Conservation (phyloP, 1,284 basidiomycete genomes). For the Termitomyces sp. region DNA sequence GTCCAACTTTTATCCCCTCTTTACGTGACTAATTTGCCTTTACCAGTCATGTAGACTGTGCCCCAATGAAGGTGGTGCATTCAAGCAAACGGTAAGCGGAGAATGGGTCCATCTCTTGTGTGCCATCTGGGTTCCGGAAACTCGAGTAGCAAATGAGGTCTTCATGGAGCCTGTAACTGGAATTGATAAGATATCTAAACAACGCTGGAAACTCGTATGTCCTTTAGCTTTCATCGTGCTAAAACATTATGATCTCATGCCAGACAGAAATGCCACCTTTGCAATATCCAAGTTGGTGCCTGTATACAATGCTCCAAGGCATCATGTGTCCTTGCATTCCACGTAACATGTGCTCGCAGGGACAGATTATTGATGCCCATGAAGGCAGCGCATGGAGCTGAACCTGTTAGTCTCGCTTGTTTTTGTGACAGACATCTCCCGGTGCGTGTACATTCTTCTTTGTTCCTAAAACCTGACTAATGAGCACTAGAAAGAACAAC, state of each 20-base stretch:
- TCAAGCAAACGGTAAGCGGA: slow-evolving; percentile 93
- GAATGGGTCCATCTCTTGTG: slow-evolving; percentile 97
- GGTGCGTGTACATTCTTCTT: slow-evolving; percentile 41
- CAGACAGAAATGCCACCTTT: slow-evolving; percentile 78
- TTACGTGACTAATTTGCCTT: slow-evolving; percentile 2
- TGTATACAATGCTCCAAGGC: slow-evolving; percentile 87
- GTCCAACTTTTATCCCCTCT: neutral
- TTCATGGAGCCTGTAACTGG: slow-evolving; percentile 99
- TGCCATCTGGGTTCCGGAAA: slow-evolving; percentile 98
- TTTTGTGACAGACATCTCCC: slow-evolving; percentile 90
- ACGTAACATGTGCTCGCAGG: slow-evolving; percentile 90
- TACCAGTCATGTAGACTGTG: slow-evolving; percentile 86
- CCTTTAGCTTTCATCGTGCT: neutral
- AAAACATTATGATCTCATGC: slow-evolving; percentile 1
- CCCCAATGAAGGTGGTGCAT: slow-evolving; percentile 95
- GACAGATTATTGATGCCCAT: slow-evolving; percentile 81
- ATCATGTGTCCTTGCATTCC: slow-evolving; percentile 87
- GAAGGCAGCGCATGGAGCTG: slow-evolving; percentile 76
- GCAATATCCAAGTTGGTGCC: slow-evolving; percentile 79
- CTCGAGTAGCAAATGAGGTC: slow-evolving; percentile 88
- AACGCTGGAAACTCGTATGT: slow-evolving; percentile 88
- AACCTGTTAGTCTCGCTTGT: slow-evolving; percentile 65
- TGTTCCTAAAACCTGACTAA: neutral
- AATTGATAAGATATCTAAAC: slow-evolving; percentile 84
- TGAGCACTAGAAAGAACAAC: slow-evolving; percentile 55